A percentile compares a stretch with the other conserved stretches of the same genome.
Evolutionary conservation across 2,329 filamentous ascomycete genomes (phyloP).

Genomic region (Colletotrichum sp.): DNA sequence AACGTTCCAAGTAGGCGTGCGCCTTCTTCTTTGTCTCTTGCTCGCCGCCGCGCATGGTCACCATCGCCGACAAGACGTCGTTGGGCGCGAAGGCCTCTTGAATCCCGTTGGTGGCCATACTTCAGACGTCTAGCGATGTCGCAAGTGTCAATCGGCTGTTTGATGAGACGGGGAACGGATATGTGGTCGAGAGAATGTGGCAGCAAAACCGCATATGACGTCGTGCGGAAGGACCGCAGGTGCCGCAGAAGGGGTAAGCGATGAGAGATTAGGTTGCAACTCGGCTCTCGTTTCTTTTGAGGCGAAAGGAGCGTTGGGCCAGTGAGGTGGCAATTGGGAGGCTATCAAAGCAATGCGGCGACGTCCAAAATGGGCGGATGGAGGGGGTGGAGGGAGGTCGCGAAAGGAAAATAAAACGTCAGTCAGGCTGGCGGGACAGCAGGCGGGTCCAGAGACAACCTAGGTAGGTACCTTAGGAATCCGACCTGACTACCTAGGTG

Average conservation of each 20-base stretch:
- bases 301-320: constrained; percentile 13
- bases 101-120: constrained; percentile 71
- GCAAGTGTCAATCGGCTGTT: background rate
- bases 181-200: background rate
- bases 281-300: background rate
- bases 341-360: constrained; percentile 14
- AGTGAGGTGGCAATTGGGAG: constrained; percentile 4
- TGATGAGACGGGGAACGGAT: background rate
- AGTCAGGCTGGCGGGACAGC: constrained; percentile 22
- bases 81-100: constrained; percentile 77
- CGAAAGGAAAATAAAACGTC: constrained; percentile 22
- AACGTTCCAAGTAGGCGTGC: constrained; percentile 89
- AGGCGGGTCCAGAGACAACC: background rate
- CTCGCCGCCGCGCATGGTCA: constrained; percentile 88
- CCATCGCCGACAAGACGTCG: constrained; percentile 82
- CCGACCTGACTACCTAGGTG: background rate
- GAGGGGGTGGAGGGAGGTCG: constrained; percentile 19
- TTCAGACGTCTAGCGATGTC: constrained; percentile 16
- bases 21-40: constrained; percentile 86
- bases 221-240: background rate
- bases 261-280: background rate
- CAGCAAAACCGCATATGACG: constrained; percentile 1
- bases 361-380: constrained; percentile 14
- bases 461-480: background rate
- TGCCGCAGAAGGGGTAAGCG: background rate